A percentile compares a stretch with the other conserved stretches of the same genome.
These are phyloP conservation scores for Monilinia aucupariae DNA, from an alignment of 2,329 filamentous ascomycete species.

Conservation along the genomic window DNA sequence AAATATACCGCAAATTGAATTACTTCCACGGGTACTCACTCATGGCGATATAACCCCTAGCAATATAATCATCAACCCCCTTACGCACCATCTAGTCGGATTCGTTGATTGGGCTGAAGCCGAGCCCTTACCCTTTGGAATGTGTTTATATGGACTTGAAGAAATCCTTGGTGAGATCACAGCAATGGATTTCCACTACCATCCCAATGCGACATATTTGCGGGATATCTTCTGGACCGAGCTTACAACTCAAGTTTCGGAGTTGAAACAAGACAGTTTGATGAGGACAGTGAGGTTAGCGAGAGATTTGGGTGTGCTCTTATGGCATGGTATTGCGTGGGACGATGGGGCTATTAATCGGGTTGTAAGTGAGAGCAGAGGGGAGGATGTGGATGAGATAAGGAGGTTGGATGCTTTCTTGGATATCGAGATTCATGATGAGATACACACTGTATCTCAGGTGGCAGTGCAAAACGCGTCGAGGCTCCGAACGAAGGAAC, in stretches of 20 bases:
- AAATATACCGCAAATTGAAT: conserved; percentile 37
- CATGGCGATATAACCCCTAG: conserved; percentile 55
- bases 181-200: conserved; percentile 39
- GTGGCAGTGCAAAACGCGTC: no score
- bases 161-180: conserved; percentile 49
- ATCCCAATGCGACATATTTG: conserved; percentile 40
- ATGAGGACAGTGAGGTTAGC: conserved; percentile 40
- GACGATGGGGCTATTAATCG: conserved; percentile 55
- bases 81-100: conserved; percentile 44
- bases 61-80: conserved; percentile 50
- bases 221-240: conserved; percentile 47
- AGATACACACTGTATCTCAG: not conserved
- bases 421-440: conserved; percentile 1
- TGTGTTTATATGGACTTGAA: conserved; percentile 56
- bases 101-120: conserved; percentile 62
- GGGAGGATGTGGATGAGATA: conserved; percentile 47
- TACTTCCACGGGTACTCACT: conserved; percentile 50
- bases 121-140: conserved; percentile 55
- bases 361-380: conserved; percentile 47
- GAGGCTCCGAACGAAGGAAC: not conserved
- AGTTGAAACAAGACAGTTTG: conserved; percentile 25
- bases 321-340: conserved; percentile 61
- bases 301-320: conserved; percentile 49
- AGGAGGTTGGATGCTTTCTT: conserved; percentile 42
- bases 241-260: conserved; percentile 36